Conservation (phyloP, 2,329 filamentous ascomycete species). For the Diaporthe ilicicola region DNA sequence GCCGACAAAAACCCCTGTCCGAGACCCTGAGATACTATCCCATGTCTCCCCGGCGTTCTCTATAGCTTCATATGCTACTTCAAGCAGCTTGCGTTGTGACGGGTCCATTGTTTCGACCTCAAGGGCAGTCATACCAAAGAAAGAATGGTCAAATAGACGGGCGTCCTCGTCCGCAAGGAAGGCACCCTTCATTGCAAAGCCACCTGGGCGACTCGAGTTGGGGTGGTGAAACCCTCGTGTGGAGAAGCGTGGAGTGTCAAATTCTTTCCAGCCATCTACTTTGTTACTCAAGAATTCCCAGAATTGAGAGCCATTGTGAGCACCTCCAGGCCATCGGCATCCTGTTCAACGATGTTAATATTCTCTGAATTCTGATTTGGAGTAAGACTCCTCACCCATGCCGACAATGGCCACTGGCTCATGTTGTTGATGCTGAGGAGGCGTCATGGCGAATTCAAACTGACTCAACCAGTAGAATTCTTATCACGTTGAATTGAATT, state of each 20-base stretch:
- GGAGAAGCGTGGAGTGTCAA: conserved; percentile 35
- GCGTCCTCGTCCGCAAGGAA: conserved; percentile 41
- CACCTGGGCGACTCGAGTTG: conserved; percentile 36
- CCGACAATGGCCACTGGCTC: too few relatives aligned
- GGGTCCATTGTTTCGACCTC: conserved; percentile 53
- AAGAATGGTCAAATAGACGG: conserved; percentile 45
- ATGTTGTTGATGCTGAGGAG: too few relatives aligned
- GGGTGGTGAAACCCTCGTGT: conserved; percentile 36
- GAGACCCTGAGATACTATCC: conserved; percentile 35
- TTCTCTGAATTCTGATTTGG: too few relatives aligned
- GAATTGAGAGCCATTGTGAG: not conserved
- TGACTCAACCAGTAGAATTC: too few relatives aligned
- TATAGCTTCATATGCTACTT: conserved; percentile 52
- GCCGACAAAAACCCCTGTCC: conserved; percentile 44
- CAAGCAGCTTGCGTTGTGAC: conserved; percentile 50
- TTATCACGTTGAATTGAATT: too few relatives aligned
- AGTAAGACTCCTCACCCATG: too few relatives aligned
- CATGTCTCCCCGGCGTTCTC: conserved; percentile 46
- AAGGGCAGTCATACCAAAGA: conserved; percentile 49
- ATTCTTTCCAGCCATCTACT: not conserved
- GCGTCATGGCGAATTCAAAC: too few relatives aligned
- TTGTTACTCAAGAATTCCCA: not conserved
- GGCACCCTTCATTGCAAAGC: conserved; percentile 36
- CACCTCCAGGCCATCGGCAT: not conserved
- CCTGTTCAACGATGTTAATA: too few relatives aligned